Evolutionary conservation across 2,329 filamentous ascomycete genomes (phyloP).

Genomic region (Atkinsonella hypoxylon): DNA sequence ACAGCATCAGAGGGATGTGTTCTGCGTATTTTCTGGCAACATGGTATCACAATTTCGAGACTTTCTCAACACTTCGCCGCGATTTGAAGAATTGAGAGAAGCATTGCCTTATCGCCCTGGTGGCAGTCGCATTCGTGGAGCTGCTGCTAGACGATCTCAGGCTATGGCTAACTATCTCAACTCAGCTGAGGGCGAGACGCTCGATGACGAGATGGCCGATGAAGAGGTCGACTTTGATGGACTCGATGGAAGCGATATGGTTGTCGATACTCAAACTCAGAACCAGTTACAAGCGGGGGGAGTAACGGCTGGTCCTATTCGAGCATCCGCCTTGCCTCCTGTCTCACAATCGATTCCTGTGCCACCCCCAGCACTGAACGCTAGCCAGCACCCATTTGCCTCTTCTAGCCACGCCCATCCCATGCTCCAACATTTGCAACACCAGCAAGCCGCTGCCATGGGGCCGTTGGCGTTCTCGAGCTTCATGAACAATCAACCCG

Average conservation of each 20-base stretch:
- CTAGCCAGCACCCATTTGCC: constrained; percentile 14
- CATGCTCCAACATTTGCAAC: constrained; percentile 10
- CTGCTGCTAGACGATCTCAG: constrained; percentile 8
- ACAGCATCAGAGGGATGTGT: constrained; percentile 85
- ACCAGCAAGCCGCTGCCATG: constrained; percentile 10
- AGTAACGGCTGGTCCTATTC: not conserved
- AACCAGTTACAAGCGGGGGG: constrained; percentile 9
- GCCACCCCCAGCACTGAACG: constrained; percentile 16
- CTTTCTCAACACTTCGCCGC: constrained; percentile 53
- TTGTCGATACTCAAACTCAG: constrained; percentile 20
- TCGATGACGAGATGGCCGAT: constrained; percentile 31
- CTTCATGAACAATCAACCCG: constrained; percentile 18
- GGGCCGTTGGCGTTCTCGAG: constrained; percentile 14
- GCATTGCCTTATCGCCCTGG: constrained; percentile 11
- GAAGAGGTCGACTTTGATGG: constrained; percentile 34
- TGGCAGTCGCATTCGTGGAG: constrained; percentile 7
- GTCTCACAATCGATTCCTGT: constrained; percentile 15
- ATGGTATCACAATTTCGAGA: constrained; percentile 69
- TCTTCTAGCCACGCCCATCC: constrained; percentile 11
- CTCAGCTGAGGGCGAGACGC: constrained; percentile 20
- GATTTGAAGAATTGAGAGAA: constrained; percentile 34
- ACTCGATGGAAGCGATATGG: constrained; percentile 27
- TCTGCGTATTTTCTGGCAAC: constrained; percentile 90
- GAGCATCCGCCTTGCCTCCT: constrained; percentile 3
- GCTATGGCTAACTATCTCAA: constrained; percentile 12